phyloP scores from a whole-genome alignment of 176 grass and related monocot species.

The Canna indica region DNA sequence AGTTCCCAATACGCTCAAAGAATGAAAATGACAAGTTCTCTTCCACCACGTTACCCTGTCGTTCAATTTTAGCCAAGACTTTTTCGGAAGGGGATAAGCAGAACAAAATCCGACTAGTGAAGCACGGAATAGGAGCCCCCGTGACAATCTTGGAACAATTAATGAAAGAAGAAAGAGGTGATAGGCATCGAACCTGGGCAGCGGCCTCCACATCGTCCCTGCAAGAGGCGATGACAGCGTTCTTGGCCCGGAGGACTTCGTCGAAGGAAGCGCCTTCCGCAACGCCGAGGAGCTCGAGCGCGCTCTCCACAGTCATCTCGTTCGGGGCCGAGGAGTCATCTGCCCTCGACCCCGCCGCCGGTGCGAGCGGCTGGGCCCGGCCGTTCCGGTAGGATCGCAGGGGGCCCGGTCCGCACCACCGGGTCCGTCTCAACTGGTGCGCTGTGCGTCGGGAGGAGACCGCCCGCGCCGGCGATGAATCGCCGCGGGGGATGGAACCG shows the following conservation, averaged over 20 bases:
- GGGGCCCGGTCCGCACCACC: background rate
- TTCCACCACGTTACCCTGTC: too few species aligned
- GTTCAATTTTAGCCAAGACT: too few species aligned
- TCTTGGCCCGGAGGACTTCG: conserved; percentile 91
- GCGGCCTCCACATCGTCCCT: conserved; percentile 78
- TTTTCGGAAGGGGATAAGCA: too few species aligned
- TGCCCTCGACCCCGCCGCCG: conserved; percentile 48
- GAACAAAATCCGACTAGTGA: background rate
- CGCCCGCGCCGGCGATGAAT: background rate
- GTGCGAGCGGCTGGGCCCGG: conserved; percentile 5
- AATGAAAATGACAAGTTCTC: too few species aligned
- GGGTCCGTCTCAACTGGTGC: background rate
- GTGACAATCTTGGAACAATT: too few species aligned
- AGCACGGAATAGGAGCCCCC: too few species aligned
- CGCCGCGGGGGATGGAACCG: background rate
- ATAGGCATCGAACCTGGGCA: conserved; percentile 52
- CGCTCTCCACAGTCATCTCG: conserved; percentile 82
- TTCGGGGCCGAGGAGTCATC: conserved; percentile 62
- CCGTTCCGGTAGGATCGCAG: background rate
- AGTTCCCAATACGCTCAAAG: too few species aligned
- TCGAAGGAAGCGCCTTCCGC: conserved; percentile 66
- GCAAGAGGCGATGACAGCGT: conserved; percentile 58
- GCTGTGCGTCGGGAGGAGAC: background rate
- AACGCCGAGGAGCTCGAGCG: conserved; percentile 73
- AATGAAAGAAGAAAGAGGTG: conserved; percentile 11